Conservation (phyloP, 148 eudicot genomes). For the Limonium bicolor region DNA sequence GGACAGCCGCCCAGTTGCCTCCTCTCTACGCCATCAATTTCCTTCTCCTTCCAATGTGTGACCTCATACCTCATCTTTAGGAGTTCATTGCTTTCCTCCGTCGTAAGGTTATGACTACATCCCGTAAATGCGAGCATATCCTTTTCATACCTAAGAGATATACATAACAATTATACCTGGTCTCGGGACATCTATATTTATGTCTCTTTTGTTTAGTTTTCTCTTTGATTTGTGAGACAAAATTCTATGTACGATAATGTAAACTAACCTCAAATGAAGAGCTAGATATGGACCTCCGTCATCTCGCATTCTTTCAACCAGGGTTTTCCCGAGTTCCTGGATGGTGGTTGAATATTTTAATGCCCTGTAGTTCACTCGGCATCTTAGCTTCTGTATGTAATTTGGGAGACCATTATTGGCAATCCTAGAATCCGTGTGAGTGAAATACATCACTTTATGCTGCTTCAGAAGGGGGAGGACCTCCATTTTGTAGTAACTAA, state of each 20-base stretch:
- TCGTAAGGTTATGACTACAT: constrained; percentile 47
- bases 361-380: constrained; percentile 51
- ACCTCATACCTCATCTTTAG: constrained; percentile 28
- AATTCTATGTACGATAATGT: neutral
- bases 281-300: constrained; percentile 34
- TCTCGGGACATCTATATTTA: too few relatives aligned
- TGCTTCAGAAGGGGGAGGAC: constrained; percentile 23
- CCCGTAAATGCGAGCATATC: constrained; percentile 84
- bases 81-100: constrained; percentile 33
- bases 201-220: too few relatives aligned
- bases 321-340: constrained; percentile 25
- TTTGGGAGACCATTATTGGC: constrained; percentile 49
- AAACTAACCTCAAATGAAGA: constrained; percentile 49
- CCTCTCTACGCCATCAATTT: constrained; percentile 28
- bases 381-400: constrained; percentile 43
- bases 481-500: constrained; percentile 40
- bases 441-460: constrained; percentile 42
- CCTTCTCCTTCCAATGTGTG: constrained; percentile 60
- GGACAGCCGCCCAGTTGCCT: constrained; percentile 58
- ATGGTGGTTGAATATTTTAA: constrained; percentile 40
- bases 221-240: too few relatives aligned
- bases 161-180: neutral
- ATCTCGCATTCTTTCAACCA: constrained; percentile 26
- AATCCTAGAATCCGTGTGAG: constrained; percentile 50
- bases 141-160: constrained; percentile 46